phyloP scores from a whole-genome alignment of 331 rosid species.

The Cydonia oblonga region DNA sequence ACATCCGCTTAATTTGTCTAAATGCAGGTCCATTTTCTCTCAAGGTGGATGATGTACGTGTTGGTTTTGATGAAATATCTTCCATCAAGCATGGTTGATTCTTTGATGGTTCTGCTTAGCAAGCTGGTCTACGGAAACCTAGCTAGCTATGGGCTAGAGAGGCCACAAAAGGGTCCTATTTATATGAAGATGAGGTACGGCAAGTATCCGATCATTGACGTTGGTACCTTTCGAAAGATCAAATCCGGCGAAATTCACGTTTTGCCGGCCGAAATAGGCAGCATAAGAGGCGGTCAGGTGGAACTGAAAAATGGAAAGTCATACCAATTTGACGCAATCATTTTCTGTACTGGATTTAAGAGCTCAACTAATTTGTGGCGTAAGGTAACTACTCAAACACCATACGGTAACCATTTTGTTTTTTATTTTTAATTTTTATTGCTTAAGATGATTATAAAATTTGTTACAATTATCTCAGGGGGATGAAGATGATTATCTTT shows the following conservation, averaged over 20 bases:
- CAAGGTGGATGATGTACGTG: slow-evolving; percentile 27
- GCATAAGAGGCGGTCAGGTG: slow-evolving; percentile 30
- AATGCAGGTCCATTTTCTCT: slow-evolving; percentile 46
- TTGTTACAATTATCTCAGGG: slow-evolving; percentile 17
- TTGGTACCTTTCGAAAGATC: slow-evolving; percentile 34
- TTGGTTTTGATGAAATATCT: slow-evolving; percentile 32
- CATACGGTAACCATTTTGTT: background rate
- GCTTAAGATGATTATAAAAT: no score
- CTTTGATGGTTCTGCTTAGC: slow-evolving; percentile 33
- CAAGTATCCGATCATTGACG: slow-evolving; percentile 46
- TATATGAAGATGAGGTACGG: slow-evolving; percentile 42
- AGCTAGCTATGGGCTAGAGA: slow-evolving; percentile 30
- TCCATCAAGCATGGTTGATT: slow-evolving; percentile 29
- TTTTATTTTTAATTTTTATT: background rate
- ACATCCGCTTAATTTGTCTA: background rate
- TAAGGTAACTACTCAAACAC: slow-evolving; percentile 19
- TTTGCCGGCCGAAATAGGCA: slow-evolving; percentile 37
- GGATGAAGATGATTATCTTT: slow-evolving; percentile 49
- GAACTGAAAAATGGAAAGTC: slow-evolving; percentile 30
- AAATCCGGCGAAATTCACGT: slow-evolving; percentile 51
- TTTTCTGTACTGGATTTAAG: slow-evolving; percentile 67
- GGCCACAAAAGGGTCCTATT: slow-evolving; percentile 61
- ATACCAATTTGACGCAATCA: slow-evolving; percentile 42
- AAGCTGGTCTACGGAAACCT: slow-evolving; percentile 37
- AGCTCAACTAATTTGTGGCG: slow-evolving; percentile 61